Evolutionary conservation across 192 early-diverging fungal species (phyloP), one percentile per base, ranked within the genome.

Genomic region (Coemansia sp.): DNA sequence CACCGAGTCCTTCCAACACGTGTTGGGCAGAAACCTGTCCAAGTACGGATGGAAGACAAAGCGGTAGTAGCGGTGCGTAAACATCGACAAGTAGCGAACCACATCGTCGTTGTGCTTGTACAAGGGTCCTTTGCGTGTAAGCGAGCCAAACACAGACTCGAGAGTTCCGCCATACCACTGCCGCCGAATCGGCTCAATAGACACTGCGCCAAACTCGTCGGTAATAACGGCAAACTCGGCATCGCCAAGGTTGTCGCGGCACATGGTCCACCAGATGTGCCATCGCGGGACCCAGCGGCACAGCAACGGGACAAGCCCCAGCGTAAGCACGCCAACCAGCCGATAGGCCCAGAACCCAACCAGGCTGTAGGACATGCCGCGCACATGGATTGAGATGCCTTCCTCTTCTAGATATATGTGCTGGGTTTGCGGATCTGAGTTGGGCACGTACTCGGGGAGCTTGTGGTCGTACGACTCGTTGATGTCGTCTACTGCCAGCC

Each of bases 251-350:
- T 82, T 70, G 28, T 78, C 87, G 2, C 56, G 66, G 11, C 34
- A 40, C n/a, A 87, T 87, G 0, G 87, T 86, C 80, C 88, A 84
- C 45, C 60, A 55, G 28, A 95, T 81, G 63, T 84, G 88, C 75
- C 86, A 81, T 16, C 61, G 63, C 47, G 92, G 90, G 34, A 96
- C 63, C 94, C 96, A 97, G 28, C 92, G 87, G 43, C 84, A 87
- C 10, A 94, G 41, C 14, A 97, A 70, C 49, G 84, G 92, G 2
- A 88, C 58, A 8, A 87, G 60, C 5, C 94, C 94, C 3, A 79
- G 60, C 3, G 91, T 82, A 40, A 88, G 54, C 30, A 90, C 11
- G 17, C 84, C 89, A 4, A 87, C 34, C 6, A 88, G 8, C 48
- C 83, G 68, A 67, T 90, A 95, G 6, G 88, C 30, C 41, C 84